Percentiles rank a stretch among this genome's conserved stretches.
Evolutionary conservation across 176 grass and related monocot species (phyloP).

Genomic region (Tuctoria greenei): DNA sequence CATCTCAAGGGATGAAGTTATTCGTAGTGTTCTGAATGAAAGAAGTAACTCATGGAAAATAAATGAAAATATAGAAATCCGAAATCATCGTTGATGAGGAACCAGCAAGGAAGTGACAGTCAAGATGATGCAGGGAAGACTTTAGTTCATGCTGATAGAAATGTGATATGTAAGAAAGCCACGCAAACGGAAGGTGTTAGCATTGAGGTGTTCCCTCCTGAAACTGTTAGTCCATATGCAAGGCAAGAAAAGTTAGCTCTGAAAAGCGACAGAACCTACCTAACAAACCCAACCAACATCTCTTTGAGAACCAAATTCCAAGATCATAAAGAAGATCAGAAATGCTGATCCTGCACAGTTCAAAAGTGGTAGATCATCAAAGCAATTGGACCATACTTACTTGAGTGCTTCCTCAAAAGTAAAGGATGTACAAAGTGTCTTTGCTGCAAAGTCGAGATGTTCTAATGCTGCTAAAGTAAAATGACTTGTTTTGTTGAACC

Average conservation of each 20-base stretch:
- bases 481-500: no score
- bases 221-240: neutral
- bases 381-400: no score
- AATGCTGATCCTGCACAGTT: no score
- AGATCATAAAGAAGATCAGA: conserved; percentile 4
- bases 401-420: no score
- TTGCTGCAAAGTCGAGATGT: no score
- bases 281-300: neutral
- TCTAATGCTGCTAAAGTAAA: no score
- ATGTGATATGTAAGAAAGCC: neutral
- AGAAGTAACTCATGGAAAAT: neutral
- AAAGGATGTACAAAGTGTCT: no score
- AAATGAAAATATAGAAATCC: neutral
- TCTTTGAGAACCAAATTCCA: neutral
- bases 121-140: neutral
- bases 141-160: neutral
- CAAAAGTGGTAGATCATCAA: no score
- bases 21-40: neutral
- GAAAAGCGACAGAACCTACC: neutral
- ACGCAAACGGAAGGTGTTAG: neutral
- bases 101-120: neutral
- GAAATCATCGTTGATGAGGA: neutral
- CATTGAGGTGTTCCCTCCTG: neutral
- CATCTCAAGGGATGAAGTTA: neutral
- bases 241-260: neutral